phyloP scores from a whole-genome alignment of 139 green algal species.

The Chlorella sp. region DNA sequence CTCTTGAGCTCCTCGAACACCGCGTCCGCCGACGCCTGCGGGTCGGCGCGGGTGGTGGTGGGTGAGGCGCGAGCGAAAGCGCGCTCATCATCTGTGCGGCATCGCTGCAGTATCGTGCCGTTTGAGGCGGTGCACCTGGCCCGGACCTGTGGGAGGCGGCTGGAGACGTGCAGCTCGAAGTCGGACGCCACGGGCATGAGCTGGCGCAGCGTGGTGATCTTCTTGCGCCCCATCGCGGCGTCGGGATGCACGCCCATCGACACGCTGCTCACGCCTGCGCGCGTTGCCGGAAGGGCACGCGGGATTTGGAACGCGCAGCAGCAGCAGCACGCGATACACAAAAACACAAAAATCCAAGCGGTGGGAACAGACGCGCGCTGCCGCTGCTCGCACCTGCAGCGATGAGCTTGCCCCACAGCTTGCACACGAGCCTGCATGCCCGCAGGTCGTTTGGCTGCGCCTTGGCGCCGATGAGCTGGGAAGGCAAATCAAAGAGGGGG shows the following conservation, averaged over 20 bases:
- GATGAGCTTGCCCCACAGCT: neutral
- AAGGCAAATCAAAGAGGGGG: no score
- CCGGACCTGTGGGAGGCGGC: neutral
- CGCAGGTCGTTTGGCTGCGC: neutral
- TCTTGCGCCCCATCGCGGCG: neutral
- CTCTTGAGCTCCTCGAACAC: no score
- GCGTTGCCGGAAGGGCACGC: neutral
- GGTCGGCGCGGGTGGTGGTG: no score
- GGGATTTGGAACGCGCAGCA: no score
- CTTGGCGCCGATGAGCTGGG: neutral
- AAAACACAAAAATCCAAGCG: no score
- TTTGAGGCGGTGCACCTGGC: no score
- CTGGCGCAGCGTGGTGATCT: neutral
- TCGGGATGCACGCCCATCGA: neutral
- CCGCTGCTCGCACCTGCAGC: neutral
- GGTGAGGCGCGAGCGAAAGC: no score
- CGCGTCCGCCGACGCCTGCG: no score
- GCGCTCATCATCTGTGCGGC: no score
- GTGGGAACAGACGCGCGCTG: no score
- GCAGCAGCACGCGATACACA: no score
- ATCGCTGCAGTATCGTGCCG: no score
- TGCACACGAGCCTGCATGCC: neutral
- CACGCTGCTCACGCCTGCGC: neutral
- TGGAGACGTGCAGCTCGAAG: neutral
- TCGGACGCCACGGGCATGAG: neutral